phyloP scores from a whole-genome alignment of 805 yeast genomes.

The Starmerella apicola region DNA sequence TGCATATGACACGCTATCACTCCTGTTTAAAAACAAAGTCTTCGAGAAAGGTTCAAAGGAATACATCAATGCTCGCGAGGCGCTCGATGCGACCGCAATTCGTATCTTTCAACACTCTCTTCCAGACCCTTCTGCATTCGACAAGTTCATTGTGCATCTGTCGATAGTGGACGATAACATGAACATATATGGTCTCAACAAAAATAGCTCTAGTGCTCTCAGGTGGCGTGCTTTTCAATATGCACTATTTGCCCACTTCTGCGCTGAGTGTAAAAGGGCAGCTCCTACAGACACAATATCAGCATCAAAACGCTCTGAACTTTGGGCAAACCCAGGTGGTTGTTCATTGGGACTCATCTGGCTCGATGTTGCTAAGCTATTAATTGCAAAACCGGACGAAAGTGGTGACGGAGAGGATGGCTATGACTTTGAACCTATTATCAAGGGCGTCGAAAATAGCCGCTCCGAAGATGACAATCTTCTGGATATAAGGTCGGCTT shows the following conservation, averaged over 20 bases:
- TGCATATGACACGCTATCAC: constrained; percentile 40
- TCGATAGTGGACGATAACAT: constrained; percentile 34
- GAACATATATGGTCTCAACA: constrained; percentile 20
- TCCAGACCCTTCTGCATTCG: constrained; percentile 38
- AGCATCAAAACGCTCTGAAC: constrained; percentile 2
- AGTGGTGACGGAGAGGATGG: constrained; percentile 5
- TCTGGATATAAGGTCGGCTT: constrained; percentile 9
- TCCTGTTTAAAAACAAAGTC: constrained; percentile 26
- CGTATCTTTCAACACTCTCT: constrained; percentile 52
- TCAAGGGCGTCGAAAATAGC: not conserved
- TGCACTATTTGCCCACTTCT: constrained; percentile 43
- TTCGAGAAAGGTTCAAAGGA: constrained; percentile 3
- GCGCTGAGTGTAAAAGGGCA: constrained; percentile 1
- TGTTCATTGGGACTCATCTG: constrained; percentile 18
- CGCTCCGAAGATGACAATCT: not conserved
- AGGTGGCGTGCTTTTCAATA: constrained; percentile 56
- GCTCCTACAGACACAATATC: not conserved
- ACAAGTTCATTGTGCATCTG: constrained; percentile 54
- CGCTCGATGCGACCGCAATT: constrained; percentile 49
- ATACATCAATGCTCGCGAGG: constrained; percentile 18
- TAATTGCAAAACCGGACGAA: constrained; percentile 23
- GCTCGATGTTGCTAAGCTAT: constrained; percentile 29
- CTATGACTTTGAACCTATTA: not conserved
- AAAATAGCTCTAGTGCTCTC: constrained; percentile 11
- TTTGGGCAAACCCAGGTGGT: constrained; percentile 8